Evolutionary conservation across 2,329 filamentous ascomycete species (phyloP).

Genomic region (Neobulgaria alba): DNA sequence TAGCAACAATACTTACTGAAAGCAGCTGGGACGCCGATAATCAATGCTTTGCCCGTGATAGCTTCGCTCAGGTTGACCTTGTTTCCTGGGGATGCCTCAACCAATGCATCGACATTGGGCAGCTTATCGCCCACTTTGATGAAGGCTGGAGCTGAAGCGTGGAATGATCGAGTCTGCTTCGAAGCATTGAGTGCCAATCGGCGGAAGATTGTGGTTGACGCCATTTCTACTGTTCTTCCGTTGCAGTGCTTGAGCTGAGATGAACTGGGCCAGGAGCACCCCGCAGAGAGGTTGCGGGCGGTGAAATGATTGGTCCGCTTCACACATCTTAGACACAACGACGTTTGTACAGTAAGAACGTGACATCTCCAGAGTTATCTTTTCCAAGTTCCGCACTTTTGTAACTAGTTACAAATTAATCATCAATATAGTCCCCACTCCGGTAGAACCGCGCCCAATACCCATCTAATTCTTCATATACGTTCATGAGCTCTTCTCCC

Average conservation of each 20-base stretch:
- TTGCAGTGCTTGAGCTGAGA: background rate
- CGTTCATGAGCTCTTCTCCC: no score
- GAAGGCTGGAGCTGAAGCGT: slow-evolving; percentile 50
- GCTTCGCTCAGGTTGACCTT: slow-evolving; percentile 83
- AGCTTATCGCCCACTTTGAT: slow-evolving; percentile 75
- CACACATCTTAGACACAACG: no score
- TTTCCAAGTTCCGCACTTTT: background rate
- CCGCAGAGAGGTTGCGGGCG: background rate
- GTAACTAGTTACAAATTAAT: no score
- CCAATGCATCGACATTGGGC: slow-evolving; percentile 67
- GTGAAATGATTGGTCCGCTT: background rate
- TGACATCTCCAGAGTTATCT: slow-evolving; percentile 2
- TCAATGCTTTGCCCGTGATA: slow-evolving; percentile 62
- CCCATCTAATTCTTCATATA: no score
- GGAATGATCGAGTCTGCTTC: slow-evolving; percentile 40
- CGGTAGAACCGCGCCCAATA: no score
- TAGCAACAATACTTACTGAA: slow-evolving; percentile 51
- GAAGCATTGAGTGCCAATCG: slow-evolving; percentile 13
- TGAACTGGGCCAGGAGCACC: no score
- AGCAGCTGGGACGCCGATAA: slow-evolving; percentile 78
- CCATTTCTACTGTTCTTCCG: slow-evolving; percentile 13
- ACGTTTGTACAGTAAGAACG: no score
- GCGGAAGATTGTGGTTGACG: slow-evolving; percentile 17
- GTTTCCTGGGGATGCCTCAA: slow-evolving; percentile 81
- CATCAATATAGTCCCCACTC: no score